These are phyloP conservation scores for Trametopsis cervina DNA, from an alignment of 768 basidiomycete genomes.

Conservation along the genomic window DNA sequence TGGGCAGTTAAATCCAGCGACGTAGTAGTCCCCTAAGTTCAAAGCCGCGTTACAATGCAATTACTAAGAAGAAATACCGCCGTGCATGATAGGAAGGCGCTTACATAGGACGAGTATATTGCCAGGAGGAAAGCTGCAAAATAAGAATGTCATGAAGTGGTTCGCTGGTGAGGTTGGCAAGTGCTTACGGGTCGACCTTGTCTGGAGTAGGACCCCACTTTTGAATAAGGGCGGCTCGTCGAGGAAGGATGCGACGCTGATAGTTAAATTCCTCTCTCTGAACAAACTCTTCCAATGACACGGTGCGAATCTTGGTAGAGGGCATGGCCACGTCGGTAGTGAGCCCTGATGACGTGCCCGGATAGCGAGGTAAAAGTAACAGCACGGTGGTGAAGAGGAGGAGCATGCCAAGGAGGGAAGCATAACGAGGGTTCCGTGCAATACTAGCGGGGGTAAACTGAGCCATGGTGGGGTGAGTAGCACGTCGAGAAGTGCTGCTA, in stretches of 20 bases:
- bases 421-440: constrained; percentile 13
- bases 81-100: constrained; percentile 8
- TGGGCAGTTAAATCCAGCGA: constrained; percentile 8
- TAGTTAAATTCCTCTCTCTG: constrained; percentile 10
- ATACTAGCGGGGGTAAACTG: too few relatives aligned
- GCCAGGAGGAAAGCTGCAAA: constrained; percentile 14
- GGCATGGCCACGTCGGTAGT: background rate
- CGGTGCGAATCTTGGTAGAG: constrained; percentile 20
- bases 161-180: background rate
- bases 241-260: constrained; percentile 1
- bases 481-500: too few relatives aligned
- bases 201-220: constrained; percentile 14
- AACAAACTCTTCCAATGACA: constrained; percentile 5
- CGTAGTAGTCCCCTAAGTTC: constrained; percentile 7
- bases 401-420: constrained; percentile 1
- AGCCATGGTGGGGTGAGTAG: too few relatives aligned
- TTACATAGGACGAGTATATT: constrained; percentile 13
- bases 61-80: background rate
- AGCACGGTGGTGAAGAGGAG: constrained; percentile 11
- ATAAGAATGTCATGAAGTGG: background rate
- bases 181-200: constrained; percentile 11
- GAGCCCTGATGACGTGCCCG: too few relatives aligned
- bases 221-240: constrained; percentile 11
- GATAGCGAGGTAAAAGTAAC: background rate
- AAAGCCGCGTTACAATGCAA: background rate